Evolutionary conservation across 306 rosid genomes (phyloP).

Genomic region (Fragaria vesca): DNA sequence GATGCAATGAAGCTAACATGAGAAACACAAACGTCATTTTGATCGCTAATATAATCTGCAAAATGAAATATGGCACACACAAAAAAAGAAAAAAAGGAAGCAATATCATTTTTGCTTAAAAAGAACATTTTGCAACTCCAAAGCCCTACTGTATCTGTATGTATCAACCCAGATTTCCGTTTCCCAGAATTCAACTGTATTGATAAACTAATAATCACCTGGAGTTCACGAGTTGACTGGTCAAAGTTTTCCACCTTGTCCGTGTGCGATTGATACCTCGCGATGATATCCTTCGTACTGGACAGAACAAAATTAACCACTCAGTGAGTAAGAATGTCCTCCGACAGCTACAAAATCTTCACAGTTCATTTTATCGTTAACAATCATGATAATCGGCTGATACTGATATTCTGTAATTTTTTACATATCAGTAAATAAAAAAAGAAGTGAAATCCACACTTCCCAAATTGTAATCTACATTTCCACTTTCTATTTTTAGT

Average conservation of each 20-base stretch:
- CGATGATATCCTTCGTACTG: not conserved
- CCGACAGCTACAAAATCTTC: not conserved
- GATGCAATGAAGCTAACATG: conserved; percentile 17
- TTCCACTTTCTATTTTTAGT: no score
- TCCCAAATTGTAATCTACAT: no score
- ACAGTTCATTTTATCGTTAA: no score
- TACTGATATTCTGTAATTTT: no score
- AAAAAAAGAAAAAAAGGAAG: not conserved
- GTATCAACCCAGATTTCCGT: not conserved
- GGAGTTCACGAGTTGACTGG: conserved; percentile 24
- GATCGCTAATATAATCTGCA: not conserved
- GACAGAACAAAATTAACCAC: not conserved
- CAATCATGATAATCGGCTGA: no score
- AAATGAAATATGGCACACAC: not conserved
- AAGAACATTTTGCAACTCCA: not conserved
- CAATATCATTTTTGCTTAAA: not conserved
- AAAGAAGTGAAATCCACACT: no score
- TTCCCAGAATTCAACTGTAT: not conserved
- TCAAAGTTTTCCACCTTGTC: conserved; percentile 14
- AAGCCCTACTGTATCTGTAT: no score
- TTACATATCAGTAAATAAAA: no score
- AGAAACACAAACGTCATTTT: not conserved
- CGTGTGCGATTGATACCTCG: conserved; percentile 1
- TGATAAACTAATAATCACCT: conserved; percentile 20
- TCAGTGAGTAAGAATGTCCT: not conserved